Evolutionary conservation across 2,329 filamentous ascomycete species (phyloP), one percentile per base, ranked within the genome.

Genomic region (Periconia digitata): DNA sequence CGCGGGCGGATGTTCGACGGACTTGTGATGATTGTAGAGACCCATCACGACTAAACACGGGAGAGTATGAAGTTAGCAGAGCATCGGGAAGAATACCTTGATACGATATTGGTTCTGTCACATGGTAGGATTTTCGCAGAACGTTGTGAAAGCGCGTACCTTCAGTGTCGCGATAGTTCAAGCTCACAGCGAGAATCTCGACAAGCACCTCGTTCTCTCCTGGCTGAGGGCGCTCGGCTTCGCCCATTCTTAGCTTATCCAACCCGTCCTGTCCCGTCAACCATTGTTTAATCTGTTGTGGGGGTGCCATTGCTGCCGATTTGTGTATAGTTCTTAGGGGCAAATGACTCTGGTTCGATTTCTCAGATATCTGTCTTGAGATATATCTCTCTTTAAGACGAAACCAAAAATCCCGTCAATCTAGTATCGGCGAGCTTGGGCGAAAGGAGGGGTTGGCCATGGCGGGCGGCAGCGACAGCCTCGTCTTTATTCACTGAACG

Each of bases 11-110:
- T 44, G 66, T 53, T 49, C 72, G 39, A 83, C 71, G 3, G 77
- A 76, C 56, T 79, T 77, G 72, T 88, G 84, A 68, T 89, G 84
- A 62, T 76, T 83, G 72, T 88, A 89, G 12, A 82, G 74, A 23
- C 86, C 86, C 73, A 79, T 84, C 60, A 76, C 76, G 17, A 89
- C 85, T 85, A 40, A 13, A 16, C 44, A 53, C 37, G 21, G 45
- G 49, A 47, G 12, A 55, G 48, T n/a, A n/a, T n/a, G n/a, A n/a
- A n/a, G n/a, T n/a, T n/a, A n/a, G n/a, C n/a, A n/a, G n/a, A n/a
- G n/a, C n/a, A n/a, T n/a, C n/a, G n/a, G n/a, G n/a, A n/a, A n/a
- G n/a, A n/a, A n/a, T n/a, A n/a, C n/a, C n/a, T n/a, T n/a, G n/a
- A n/a, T n/a, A n/a, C n/a, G n/a, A n/a, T n/a, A n/a, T n/a, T n/a